phyloP scores from a whole-genome alignment of 2,329 filamentous ascomycete genomes.

The Colletotrichum camelliae region DNA sequence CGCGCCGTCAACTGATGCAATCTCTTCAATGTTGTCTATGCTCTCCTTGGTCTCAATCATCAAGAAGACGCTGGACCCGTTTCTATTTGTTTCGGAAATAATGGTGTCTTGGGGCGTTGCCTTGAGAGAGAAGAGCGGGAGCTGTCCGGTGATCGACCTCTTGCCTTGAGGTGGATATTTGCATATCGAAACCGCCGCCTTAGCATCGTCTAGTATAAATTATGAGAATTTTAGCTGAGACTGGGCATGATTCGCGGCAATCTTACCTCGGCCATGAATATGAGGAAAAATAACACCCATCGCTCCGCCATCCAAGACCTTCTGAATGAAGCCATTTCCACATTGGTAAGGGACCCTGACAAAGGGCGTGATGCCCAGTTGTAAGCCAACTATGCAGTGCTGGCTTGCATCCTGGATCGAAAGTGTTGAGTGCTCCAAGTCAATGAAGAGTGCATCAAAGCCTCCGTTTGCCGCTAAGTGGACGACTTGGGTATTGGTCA shows the following conservation, averaged over 20 bases:
- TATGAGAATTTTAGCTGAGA: background rate
- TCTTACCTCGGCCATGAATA: slow-evolving; percentile 19
- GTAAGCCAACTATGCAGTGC: slow-evolving; percentile 31
- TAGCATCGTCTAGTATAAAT: slow-evolving; percentile 23
- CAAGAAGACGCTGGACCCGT: slow-evolving; percentile 28
- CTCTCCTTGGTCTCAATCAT: slow-evolving; percentile 32
- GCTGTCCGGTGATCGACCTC: slow-evolving; percentile 29
- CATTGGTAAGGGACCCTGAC: slow-evolving; percentile 29
- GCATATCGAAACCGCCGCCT: slow-evolving; percentile 29
- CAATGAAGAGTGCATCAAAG: slow-evolving; percentile 42
- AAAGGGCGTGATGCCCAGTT: slow-evolving; percentile 23
- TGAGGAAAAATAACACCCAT: slow-evolving; percentile 31
- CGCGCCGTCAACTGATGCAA: slow-evolving; percentile 33
- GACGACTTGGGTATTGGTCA: slow-evolving; percentile 31
- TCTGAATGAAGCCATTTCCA: slow-evolving; percentile 29
- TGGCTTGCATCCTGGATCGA: slow-evolving; percentile 33
- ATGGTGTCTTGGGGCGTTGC: slow-evolving; percentile 25
- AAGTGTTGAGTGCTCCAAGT: slow-evolving; percentile 40
- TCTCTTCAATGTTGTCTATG: slow-evolving; percentile 30
- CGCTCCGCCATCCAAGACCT: slow-evolving; percentile 29
- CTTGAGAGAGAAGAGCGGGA: slow-evolving; percentile 28
- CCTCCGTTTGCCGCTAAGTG: slow-evolving; percentile 37
- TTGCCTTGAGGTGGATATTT: slow-evolving; percentile 29
- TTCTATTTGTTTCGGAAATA: slow-evolving; percentile 25
- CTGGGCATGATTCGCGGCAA: background rate